phyloP scores from a whole-genome alignment of 1,284 basidiomycete genomes.

The Sporisorium sorghi region DNA sequence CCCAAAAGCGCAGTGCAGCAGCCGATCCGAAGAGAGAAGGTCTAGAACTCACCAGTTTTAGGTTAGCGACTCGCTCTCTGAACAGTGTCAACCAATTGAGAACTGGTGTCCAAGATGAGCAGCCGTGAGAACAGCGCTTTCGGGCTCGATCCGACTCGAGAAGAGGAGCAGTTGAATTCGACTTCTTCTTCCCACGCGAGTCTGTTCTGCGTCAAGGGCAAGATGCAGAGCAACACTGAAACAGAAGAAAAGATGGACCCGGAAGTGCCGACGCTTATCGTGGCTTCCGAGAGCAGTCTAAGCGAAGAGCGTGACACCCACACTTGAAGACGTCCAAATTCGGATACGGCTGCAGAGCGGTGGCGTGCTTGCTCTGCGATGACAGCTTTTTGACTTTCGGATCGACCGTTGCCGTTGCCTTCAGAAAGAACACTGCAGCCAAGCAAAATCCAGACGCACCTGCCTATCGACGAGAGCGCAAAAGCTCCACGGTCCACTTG shows the following conservation, averaged over 20 bases:
- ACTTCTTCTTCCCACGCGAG: neutral
- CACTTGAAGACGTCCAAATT: neutral
- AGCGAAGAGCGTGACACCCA: constrained; percentile 1
- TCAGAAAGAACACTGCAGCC: too few species aligned
- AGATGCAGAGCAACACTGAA: neutral
- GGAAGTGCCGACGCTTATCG: neutral
- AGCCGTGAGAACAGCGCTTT: neutral
- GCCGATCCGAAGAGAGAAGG: neutral
- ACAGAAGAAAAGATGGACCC: neutral
- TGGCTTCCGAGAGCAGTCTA: neutral
- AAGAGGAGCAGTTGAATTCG: neutral
- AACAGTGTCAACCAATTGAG: too few species aligned
- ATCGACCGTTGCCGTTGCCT: neutral
- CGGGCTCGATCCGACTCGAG: neutral
- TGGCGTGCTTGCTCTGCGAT: neutral
- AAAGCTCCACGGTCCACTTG: too few species aligned
- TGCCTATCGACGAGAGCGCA: too few species aligned
- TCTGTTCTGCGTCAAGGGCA: neutral
- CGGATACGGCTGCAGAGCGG: neutral
- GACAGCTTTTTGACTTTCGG: neutral
- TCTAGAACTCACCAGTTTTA: neutral
- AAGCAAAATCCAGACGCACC: neutral
- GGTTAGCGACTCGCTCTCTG: neutral
- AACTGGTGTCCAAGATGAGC: too few species aligned
- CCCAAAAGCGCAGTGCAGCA: neutral